A percentile compares a stretch with the other conserved stretches of the same genome.
Evolutionary conservation across 1,139 yeast genomes (phyloP).

Genomic region (Hemisphaericaspora xylanilytica): DNA sequence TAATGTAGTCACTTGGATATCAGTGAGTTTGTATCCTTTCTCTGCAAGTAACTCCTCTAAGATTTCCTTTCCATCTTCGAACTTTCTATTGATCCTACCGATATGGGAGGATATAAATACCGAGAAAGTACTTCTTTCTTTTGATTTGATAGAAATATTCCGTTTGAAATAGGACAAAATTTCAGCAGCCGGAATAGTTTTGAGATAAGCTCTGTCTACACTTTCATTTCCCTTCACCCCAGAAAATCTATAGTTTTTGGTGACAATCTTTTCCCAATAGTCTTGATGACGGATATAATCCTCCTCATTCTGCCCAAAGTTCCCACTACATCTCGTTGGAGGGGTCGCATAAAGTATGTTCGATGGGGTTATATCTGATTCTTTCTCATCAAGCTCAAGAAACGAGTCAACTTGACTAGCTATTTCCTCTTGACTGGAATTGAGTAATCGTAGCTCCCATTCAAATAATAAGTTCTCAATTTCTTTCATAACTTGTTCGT

Average conservation of each 20-base stretch:
- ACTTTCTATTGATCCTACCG: conserved; percentile 6
- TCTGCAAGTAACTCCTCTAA: conserved; percentile 4
- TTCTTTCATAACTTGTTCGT: conserved; percentile 33
- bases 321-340: conserved; percentile 27
- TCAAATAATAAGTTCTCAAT: conserved; percentile 46
- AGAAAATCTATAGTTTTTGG: conserved; percentile 36
- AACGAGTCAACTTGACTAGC: conserved; percentile 34
- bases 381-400: conserved; percentile 17
- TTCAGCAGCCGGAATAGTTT: conserved; percentile 22
- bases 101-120: conserved; percentile 12
- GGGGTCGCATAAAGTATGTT: conserved; percentile 21
- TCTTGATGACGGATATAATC: conserved; percentile 40
- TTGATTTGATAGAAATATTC: conserved; percentile 37
- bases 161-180: conserved; percentile 31
- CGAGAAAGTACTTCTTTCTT: conserved; percentile 25
- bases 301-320: conserved; percentile 21
- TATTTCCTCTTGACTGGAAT: conserved; percentile 33
- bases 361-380: conserved; percentile 15
- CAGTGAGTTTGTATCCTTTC: conserved; percentile 7
- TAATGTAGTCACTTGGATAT: conserved; percentile 8
- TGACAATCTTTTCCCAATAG: conserved; percentile 49
- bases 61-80: conserved; percentile 5
- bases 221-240: conserved; percentile 33
- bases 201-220: conserved; percentile 26
- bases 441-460: conserved; percentile 28